Conservation (phyloP, 1,284 basidiomycete genomes). For the Thecaphora frezii region DNA sequence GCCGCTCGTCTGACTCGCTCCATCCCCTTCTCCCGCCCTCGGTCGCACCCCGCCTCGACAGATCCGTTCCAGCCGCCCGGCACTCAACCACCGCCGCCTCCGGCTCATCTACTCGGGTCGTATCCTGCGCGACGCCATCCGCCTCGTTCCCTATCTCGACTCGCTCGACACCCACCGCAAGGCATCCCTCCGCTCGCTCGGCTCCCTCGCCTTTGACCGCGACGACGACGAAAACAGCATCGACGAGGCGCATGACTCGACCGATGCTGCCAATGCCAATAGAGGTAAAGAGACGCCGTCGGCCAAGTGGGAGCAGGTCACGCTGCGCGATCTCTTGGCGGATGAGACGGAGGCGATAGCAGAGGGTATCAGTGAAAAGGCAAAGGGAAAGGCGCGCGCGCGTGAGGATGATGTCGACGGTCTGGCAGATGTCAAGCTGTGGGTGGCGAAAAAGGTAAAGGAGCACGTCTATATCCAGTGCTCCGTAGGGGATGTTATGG, state of each 20-base stretch:
- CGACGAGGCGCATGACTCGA: too few relatives aligned
- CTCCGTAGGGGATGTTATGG: constrained; percentile 21
- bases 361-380: too few relatives aligned
- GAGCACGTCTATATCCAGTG: constrained; percentile 30
- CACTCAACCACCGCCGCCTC: constrained; percentile 11
- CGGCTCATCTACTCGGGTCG: constrained; percentile 40
- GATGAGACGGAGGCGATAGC: too few relatives aligned
- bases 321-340: too few relatives aligned
- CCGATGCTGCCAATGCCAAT: too few relatives aligned
- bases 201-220: constrained; percentile 10
- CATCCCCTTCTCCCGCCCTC: too few relatives aligned
- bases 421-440: not conserved
- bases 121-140: constrained; percentile 31
- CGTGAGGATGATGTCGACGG: too few relatives aligned
- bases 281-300: too few relatives aligned
- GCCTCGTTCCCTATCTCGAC: constrained; percentile 39
- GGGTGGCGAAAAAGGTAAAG: not conserved
- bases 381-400: too few relatives aligned
- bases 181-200: not conserved
- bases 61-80: not conserved
- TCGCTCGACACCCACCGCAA: constrained; percentile 14
- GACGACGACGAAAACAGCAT: not conserved
- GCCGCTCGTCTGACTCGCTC: too few relatives aligned
- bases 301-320: too few relatives aligned
- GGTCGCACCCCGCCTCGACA: too few relatives aligned